Conservation (phyloP, 805 yeast species). For the Clavispora asparagi region DNA sequence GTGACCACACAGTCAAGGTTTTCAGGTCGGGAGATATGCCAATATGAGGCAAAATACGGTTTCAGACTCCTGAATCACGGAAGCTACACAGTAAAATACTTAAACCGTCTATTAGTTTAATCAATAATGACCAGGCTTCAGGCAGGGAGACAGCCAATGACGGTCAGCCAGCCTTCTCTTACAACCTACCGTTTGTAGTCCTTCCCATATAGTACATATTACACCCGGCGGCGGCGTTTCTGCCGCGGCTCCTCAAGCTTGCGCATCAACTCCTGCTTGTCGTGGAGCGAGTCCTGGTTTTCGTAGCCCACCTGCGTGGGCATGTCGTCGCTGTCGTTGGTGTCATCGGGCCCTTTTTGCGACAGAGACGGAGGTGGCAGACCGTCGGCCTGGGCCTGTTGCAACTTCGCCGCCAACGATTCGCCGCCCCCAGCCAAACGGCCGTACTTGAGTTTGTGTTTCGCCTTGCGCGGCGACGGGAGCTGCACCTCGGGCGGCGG, state of each 20-base stretch:
- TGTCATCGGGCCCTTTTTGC: background rate
- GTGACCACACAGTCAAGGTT: too few relatives aligned
- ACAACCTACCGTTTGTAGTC: background rate
- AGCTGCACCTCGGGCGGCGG: slow-evolving; percentile 26
- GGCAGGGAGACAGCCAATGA: too few relatives aligned
- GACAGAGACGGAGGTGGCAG: background rate
- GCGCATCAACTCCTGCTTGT: slow-evolving; percentile 10
- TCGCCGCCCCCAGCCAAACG: slow-evolving; percentile 36
- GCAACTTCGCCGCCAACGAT: slow-evolving; percentile 11
- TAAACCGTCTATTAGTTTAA: too few relatives aligned
- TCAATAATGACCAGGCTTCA: too few relatives aligned
- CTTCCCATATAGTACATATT: background rate
- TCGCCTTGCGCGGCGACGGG: slow-evolving; percentile 51
- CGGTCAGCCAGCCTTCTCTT: too few relatives aligned
- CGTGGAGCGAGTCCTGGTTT: slow-evolving; percentile 8
- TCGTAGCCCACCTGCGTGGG: slow-evolving; percentile 16
- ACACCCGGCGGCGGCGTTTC: background rate
- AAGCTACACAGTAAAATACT: too few relatives aligned
- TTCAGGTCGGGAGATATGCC: too few relatives aligned
- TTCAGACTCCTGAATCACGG: too few relatives aligned
- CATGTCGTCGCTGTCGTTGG: slow-evolving; percentile 5
- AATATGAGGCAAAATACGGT: too few relatives aligned
- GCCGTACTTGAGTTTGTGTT: slow-evolving; percentile 41
- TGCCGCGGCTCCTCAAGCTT: slow-evolving; percentile 7
- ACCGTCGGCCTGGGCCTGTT: slow-evolving; percentile 6